Evolutionary conservation across 1,284 basidiomycete genomes (phyloP).

Genomic region (Somion occarium): DNA sequence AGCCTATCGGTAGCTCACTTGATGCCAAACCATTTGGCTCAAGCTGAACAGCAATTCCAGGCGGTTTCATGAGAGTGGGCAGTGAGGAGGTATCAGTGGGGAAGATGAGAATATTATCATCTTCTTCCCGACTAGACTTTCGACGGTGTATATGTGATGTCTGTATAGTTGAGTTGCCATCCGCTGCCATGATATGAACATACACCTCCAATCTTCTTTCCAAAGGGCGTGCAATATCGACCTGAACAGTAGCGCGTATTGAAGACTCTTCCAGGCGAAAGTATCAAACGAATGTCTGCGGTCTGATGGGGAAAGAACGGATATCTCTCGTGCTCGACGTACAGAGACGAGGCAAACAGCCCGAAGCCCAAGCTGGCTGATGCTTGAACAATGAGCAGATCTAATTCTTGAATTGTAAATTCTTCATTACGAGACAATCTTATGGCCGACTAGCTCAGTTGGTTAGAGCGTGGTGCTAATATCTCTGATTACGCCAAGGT

Average conservation of each 20-base stretch:
- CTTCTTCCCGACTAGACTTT: constrained; percentile 32
- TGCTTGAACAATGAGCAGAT: neutral
- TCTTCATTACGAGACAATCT: neutral
- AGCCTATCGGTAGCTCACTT: neutral
- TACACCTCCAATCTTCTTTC: neutral
- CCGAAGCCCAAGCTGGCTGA: neutral
- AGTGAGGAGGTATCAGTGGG: constrained; percentile 16
- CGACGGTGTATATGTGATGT: constrained; percentile 24
- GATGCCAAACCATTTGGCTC: neutral
- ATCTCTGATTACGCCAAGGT: neutral
- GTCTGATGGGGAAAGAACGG: neutral
- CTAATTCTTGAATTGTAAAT: neutral
- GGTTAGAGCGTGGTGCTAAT: neutral
- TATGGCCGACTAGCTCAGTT: neutral
- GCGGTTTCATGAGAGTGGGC: constrained; percentile 12
- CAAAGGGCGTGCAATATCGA: neutral
- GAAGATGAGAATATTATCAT: constrained; percentile 22
- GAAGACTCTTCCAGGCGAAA: neutral
- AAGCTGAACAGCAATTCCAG: constrained; percentile 11
- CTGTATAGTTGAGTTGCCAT: neutral
- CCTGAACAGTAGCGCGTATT: neutral
- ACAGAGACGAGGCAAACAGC: neutral
- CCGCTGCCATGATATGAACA: neutral
- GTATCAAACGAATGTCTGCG: neutral
- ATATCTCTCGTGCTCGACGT: neutral